Evolutionary conservation across 2,329 filamentous ascomycete genomes (phyloP).

Genomic region (Teratosphaeria pseudoeucalypti): DNA sequence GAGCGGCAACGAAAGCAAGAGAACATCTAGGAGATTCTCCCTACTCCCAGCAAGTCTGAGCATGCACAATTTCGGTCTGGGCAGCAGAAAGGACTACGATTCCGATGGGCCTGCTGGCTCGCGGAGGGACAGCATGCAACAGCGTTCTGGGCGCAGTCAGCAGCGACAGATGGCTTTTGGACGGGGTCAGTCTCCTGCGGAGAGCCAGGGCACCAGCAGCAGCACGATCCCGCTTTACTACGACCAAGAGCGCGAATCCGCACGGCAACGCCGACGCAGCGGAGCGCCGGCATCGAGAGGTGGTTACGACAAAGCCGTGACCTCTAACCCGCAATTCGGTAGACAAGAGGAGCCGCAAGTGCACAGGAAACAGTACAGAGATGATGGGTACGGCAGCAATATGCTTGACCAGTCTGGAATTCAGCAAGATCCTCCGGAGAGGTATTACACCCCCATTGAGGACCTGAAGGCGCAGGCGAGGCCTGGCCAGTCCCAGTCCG

Average conservation of each 20-base stretch:
- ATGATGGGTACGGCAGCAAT: constrained; percentile 21
- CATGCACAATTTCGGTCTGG: constrained; percentile 30
- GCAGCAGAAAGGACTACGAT: constrained; percentile 25
- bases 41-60: constrained; percentile 41
- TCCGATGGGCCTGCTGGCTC: constrained; percentile 20
- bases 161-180: constrained; percentile 35
- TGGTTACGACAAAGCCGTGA: constrained; percentile 21
- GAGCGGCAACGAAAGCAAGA: constrained; percentile 7
- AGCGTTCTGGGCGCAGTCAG: constrained; percentile 21
- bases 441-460: constrained; percentile 22
- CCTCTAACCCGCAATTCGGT: constrained; percentile 8
- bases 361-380: constrained; percentile 22
- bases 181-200: constrained; percentile 32
- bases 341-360: constrained; percentile 6
- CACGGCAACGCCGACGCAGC: constrained; percentile 9
- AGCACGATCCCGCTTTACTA: constrained; percentile 34
- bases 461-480: constrained; percentile 8
- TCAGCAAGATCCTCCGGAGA: constrained; percentile 19
- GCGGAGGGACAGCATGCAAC: constrained; percentile 8
- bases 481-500: constrained; percentile 2
- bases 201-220: constrained; percentile 36
- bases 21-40: constrained; percentile 39
- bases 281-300: constrained; percentile 13
- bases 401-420: constrained; percentile 7
- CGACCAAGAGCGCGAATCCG: constrained; percentile 26